These are phyloP conservation scores for Actinidia arguta DNA, from an alignment of 179 eudicot species.

Conservation along the genomic window DNA sequence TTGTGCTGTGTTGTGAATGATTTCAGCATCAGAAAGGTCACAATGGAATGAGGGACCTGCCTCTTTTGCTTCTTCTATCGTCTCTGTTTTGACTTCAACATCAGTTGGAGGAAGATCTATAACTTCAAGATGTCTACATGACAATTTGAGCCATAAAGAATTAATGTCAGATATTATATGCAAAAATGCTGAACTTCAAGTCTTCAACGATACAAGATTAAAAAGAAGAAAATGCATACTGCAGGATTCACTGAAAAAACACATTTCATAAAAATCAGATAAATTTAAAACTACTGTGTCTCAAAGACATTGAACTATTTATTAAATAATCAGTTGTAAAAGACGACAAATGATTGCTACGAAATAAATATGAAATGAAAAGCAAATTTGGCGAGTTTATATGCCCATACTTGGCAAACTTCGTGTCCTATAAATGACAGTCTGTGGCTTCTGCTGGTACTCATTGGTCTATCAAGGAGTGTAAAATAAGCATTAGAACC, in stretches of 20 bases:
- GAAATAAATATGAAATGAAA: not conserved
- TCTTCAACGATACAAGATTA: not conserved
- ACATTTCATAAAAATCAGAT: not conserved
- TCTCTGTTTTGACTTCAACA: conserved; percentile 62
- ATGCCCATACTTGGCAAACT: not conserved
- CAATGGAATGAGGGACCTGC: conserved; percentile 57
- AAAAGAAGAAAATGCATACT: not conserved
- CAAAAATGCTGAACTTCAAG: not conserved
- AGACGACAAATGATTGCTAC: not conserved
- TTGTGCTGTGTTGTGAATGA: conserved; percentile 77
- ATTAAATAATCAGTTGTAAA: not conserved
- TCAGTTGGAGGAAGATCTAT: conserved; percentile 46
- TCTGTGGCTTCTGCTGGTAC: not conserved
- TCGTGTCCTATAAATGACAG: not conserved
- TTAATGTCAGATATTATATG: not conserved
- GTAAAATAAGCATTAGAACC: not conserved
- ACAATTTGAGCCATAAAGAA: not conserved
- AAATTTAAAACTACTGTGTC: not conserved
- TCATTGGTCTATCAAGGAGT: not conserved
- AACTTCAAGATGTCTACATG: conserved; percentile 15
- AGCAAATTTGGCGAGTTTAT: not conserved
- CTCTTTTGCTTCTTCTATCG: conserved; percentile 57
- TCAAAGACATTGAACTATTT: not conserved
- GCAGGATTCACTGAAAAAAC: not conserved
- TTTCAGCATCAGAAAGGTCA: conserved; percentile 72